A percentile compares a stretch with the other conserved stretches of the same genome.
These are phyloP conservation scores for Paramecium caudatum DNA, from an alignment of 73 alveolate genomes.

Conservation along the genomic window DNA sequence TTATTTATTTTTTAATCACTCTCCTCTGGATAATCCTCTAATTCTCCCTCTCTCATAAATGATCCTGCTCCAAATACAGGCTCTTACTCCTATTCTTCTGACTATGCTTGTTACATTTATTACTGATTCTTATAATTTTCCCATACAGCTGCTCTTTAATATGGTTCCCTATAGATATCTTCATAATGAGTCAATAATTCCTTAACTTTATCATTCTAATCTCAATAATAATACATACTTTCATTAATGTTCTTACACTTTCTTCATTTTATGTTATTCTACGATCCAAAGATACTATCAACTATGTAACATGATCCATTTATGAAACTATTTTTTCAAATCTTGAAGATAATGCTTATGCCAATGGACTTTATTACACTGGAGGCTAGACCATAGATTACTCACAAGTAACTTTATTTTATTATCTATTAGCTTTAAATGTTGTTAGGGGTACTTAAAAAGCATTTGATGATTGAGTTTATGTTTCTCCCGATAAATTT, in stretches of 20 bases:
- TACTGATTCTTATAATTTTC: not conserved
- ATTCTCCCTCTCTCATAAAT: constrained; percentile 54
- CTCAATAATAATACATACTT: not conserved
- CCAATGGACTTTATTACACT: constrained; percentile 26
- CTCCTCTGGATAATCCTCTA: constrained; percentile 58
- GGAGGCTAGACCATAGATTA: not conserved
- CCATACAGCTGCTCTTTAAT: constrained; percentile 60
- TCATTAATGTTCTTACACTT: not conserved
- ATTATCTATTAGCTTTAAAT: constrained; percentile 28
- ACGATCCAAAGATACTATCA: not conserved
- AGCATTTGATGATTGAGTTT: constrained; percentile 14
- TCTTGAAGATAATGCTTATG: constrained; percentile 17
- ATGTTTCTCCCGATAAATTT: constrained; percentile 6
- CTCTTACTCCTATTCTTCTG: not conserved
- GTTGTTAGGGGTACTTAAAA: constrained; percentile 45
- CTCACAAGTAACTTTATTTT: constrained; percentile 1
- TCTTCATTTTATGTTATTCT: not conserved
- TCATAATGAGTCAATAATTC: not conserved
- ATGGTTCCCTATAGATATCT: constrained; percentile 5
- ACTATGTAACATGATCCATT: constrained; percentile 2
- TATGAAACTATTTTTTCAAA: constrained; percentile 37
- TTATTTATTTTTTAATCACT: constrained; percentile 27
- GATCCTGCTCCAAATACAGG: constrained; percentile 59
- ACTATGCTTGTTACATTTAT: not conserved
- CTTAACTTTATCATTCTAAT: constrained; percentile 51